Evolutionary conservation across 202 grass and related monocot genomes (phyloP), one percentile per base, ranked within the genome.

Genomic region (Schoenoplectus tabernaemontani): DNA sequence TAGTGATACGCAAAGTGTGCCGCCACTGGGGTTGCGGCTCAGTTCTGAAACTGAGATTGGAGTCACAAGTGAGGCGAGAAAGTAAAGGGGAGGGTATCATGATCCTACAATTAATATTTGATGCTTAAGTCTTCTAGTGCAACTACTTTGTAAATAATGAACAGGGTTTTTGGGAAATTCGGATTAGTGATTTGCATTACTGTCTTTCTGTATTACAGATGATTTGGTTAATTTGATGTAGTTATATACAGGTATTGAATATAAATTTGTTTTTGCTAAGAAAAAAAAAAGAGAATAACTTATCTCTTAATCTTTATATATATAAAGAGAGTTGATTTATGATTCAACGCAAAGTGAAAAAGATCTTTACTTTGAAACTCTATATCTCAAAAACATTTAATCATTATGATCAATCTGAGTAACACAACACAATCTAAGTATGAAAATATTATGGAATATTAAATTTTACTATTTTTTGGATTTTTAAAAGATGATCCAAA

Each of bases 1-100:
- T 22, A 85, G 79, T 60, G 86, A 93, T 43, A 81, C 83, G 59
- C 89, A 92, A 77, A 92, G 84, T 43, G 88, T 92, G 64, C 89
- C 89, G 4, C 89, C 89, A 65, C 73, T 77, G 13, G 34, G 26
- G 51, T 59, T 78, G 42, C 38, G 54, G 82, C 5, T 84, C 64
- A 51, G 69, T 34, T 37, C 77, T 47, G 30, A 39, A n/a, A 64
- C 6, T 6, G 46, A 51, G 12, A 11, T 17, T 36, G 36, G 39
- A 56, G 58, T 47, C 28, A 28, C 44, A 24, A 23, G 15, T 39
- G 13, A 79, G 5, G 42, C 59, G 15, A 38, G 16, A 42, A 68
- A 23, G 17, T 23, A 5, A 12, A 8, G 2, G 24, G 0, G 10
- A 10, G 34, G 30, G 34, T 6, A n/a, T 1, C 64, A 72, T 13